Evolutionary conservation across 2,329 filamentous ascomycete species (phyloP).

Genomic region (Arthrobotrys conoides): DNA sequence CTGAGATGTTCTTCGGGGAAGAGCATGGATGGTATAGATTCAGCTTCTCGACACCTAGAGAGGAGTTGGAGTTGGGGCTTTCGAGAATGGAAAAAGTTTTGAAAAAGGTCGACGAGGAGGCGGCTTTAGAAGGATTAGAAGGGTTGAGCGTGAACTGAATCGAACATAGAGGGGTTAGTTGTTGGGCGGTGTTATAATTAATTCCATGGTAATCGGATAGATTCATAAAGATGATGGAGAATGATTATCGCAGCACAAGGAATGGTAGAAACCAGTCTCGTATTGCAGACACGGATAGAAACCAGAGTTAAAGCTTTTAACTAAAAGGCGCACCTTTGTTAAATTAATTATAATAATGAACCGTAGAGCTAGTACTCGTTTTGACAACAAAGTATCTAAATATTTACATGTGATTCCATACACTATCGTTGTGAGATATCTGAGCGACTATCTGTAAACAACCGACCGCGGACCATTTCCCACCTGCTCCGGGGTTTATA

Average conservation of each 20-base stretch:
- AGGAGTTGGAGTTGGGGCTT: constrained; percentile 64
- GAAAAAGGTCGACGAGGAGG: constrained; percentile 45
- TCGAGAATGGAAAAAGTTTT: constrained; percentile 55
- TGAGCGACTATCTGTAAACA: background rate
- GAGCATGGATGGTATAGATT: constrained; percentile 68
- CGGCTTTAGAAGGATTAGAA: constrained; percentile 27
- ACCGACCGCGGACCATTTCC: background rate
- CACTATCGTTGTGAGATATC: background rate
- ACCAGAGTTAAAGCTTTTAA: background rate
- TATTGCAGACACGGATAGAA: no score
- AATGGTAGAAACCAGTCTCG: background rate
- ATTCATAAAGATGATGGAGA: no score
- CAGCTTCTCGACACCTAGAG: constrained; percentile 50
- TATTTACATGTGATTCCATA: background rate
- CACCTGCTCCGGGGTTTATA: background rate
- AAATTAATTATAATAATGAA: background rate
- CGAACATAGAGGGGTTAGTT: no score
- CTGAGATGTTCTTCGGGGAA: constrained; percentile 66
- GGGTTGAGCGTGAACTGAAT: constrained; percentile 3
- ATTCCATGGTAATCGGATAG: no score
- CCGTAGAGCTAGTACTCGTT: background rate
- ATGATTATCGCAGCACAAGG: background rate
- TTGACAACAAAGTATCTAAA: background rate
- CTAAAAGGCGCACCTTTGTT: background rate
- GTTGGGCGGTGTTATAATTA: no score